phyloP scores from a whole-genome alignment of 208 protist genomes.

The Acanthamoeba royreba region DNA sequence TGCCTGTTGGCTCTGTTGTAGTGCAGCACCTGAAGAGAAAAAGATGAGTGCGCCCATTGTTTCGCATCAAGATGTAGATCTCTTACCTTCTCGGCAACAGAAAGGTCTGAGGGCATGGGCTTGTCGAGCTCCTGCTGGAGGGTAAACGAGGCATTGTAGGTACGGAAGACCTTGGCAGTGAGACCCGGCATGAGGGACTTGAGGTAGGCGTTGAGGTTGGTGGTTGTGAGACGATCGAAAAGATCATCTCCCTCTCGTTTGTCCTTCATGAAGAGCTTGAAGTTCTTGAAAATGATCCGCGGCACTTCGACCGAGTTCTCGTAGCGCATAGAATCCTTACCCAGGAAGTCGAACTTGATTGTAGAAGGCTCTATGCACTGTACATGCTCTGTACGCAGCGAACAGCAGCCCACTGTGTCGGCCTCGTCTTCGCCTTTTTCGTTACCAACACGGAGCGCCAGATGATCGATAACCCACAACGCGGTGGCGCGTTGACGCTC shows the following conservation, averaged over 20 bases:
- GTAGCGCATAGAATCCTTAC: slow-evolving; percentile 98
- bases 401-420: slow-evolving; percentile 98
- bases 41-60: not conserved
- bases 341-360: slow-evolving; percentile 96
- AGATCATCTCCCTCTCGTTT: slow-evolving; percentile 83
- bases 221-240: slow-evolving; percentile 88
- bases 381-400: slow-evolving; percentile 96
- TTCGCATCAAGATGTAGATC: no score
- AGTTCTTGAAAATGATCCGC: slow-evolving; percentile 88
- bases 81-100: slow-evolving; percentile 7
- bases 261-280: slow-evolving; percentile 85
- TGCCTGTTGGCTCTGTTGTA: slow-evolving; percentile 97
- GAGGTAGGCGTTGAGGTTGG: slow-evolving; percentile 94
- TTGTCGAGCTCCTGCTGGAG: slow-evolving; percentile 94
- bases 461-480: slow-evolving; percentile 98
- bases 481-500: slow-evolving; percentile 92
- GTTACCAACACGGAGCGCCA: slow-evolving; percentile 98
- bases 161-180: slow-evolving; percentile 99
- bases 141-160: slow-evolving; percentile 98
- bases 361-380: slow-evolving; percentile 67
- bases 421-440: slow-evolving; percentile 97
- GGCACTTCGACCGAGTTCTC: slow-evolving; percentile 69
- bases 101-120: slow-evolving; percentile 40
- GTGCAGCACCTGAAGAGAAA: slow-evolving; percentile 74
- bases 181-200: slow-evolving; percentile 96